A percentile compares a stretch with the other conserved stretches of the same genome.
These are phyloP conservation scores for Talaromyces amestolkiae DNA, from an alignment of 2,329 filamentous ascomycete species.

Conservation along the genomic window DNA sequence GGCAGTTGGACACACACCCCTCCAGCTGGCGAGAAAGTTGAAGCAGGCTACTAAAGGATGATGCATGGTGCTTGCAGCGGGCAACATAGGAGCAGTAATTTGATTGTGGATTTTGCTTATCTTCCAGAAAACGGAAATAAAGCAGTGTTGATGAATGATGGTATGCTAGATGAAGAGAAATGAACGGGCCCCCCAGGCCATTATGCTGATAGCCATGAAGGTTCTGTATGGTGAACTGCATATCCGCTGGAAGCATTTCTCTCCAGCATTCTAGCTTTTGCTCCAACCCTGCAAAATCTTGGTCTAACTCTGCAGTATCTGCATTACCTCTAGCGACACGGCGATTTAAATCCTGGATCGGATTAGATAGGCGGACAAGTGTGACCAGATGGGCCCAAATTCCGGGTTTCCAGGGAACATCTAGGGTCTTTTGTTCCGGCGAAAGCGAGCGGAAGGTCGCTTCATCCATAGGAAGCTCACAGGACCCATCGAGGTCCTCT, in stretches of 20 bases:
- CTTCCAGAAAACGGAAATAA: constrained; percentile 1
- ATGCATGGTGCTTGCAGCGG: background rate
- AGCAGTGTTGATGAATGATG: constrained; percentile 2
- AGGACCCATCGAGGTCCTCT: background rate
- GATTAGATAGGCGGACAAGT: background rate
- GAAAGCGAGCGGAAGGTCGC: background rate
- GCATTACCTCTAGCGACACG: background rate
- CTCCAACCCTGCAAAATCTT: background rate
- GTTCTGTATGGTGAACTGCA: background rate
- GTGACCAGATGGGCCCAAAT: background rate
- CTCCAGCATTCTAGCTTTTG: background rate
- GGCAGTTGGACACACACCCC: background rate
- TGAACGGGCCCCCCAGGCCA: background rate
- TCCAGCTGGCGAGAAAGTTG: background rate
- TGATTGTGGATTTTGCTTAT: background rate
- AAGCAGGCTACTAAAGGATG: constrained; percentile 1
- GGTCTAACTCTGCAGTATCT: background rate
- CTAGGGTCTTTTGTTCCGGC: background rate
- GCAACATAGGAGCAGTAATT: background rate
- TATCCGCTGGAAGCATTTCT: background rate
- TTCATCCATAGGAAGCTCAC: background rate
- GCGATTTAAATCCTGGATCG: background rate
- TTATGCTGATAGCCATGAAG: background rate
- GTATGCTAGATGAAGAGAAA: constrained; percentile 1
- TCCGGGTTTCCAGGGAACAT: background rate